phyloP scores from a whole-genome alignment of 2,329 filamentous ascomycete species.

The Dothideomycetes sp. region DNA sequence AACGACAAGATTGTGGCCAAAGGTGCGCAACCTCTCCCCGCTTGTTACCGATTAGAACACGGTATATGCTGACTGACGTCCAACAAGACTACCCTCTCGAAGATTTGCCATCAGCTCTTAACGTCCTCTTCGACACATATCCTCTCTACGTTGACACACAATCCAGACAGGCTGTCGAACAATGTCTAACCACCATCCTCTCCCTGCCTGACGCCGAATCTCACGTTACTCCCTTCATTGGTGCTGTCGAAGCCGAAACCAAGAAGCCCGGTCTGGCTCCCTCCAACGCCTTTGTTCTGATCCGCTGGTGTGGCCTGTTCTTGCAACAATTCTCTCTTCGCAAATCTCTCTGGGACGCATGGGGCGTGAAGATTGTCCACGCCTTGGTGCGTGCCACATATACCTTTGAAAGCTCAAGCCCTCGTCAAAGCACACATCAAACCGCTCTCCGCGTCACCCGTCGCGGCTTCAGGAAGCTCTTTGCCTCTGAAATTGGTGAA shows the following conservation, averaged over 20 bases:
- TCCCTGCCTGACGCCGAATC: slow-evolving; percentile 47
- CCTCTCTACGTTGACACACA: slow-evolving; percentile 76
- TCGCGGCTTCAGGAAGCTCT: slow-evolving; percentile 66
- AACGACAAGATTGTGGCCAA: slow-evolving; percentile 35
- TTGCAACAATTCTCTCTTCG: slow-evolving; percentile 60
- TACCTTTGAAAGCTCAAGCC: slow-evolving; percentile 59
- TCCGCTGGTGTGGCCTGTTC: slow-evolving; percentile 80
- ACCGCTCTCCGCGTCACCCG: slow-evolving; percentile 71
- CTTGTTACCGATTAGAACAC: neutral
- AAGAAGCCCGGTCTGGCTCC: slow-evolving; percentile 69
- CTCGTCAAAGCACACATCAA: slow-evolving; percentile 56
- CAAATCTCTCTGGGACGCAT: slow-evolving; percentile 52
- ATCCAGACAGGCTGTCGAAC: slow-evolving; percentile 74
- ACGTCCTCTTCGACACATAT: slow-evolving; percentile 77
- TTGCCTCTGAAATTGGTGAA: slow-evolving; percentile 51
- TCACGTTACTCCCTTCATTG: slow-evolving; percentile 55
- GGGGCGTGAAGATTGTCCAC: slow-evolving; percentile 56
- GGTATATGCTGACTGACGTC: slow-evolving; percentile 1
- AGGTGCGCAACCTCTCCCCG: slow-evolving; percentile 27
- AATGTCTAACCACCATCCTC: slow-evolving; percentile 64
- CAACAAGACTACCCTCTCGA: slow-evolving; percentile 14
- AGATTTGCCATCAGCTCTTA: slow-evolving; percentile 36
- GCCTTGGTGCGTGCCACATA: slow-evolving; percentile 68
- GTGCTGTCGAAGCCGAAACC: slow-evolving; percentile 60
- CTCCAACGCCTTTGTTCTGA: slow-evolving; percentile 74